These are phyloP conservation scores for Aspergillus panamensis DNA, from an alignment of 495 filamentous ascomycete genomes.

Conservation along the genomic window DNA sequence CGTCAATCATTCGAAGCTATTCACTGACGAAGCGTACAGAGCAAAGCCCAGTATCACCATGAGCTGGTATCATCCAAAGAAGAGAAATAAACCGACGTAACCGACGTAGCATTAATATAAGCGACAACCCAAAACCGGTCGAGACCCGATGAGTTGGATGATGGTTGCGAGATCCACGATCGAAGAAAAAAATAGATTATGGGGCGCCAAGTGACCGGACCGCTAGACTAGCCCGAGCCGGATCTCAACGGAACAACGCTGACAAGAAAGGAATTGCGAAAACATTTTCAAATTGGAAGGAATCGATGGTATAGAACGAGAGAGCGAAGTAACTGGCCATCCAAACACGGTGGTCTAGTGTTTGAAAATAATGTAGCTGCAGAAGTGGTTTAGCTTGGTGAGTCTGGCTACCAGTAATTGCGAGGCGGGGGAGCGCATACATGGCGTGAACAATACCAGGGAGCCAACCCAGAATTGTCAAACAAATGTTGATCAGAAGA, in stretches of 20 bases:
- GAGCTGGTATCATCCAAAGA: conserved; percentile 46
- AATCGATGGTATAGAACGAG: conserved; percentile 9
- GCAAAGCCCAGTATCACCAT: conserved; percentile 36
- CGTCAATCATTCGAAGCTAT: conserved; percentile 36
- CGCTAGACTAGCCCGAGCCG: conserved; percentile 31
- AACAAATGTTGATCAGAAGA: conserved; percentile 80
- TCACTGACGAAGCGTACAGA: conserved; percentile 26
- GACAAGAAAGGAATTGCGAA: conserved; percentile 15
- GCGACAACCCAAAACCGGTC: conserved; percentile 28
- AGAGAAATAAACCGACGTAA: conserved; percentile 17
- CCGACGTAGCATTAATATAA: conserved; percentile 21
- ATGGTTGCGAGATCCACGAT: not conserved
- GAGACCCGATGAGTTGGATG: conserved; percentile 1
- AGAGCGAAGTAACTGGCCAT: conserved; percentile 8
- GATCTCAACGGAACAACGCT: conserved; percentile 34
- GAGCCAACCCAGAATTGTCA: conserved; percentile 80
- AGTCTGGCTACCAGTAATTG: not conserved
- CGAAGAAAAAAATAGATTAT: conserved; percentile 3
- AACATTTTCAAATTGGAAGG: conserved; percentile 11
- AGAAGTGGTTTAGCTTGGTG: conserved; percentile 16
- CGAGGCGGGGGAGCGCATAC: conserved; percentile 42
- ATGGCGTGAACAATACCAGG: conserved; percentile 72
- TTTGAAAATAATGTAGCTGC: conserved; percentile 56
- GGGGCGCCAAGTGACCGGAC: conserved; percentile 30
- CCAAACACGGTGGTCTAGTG: conserved; percentile 37